Evolutionary conservation across 345 rosid genomes (phyloP), one percentile per base, ranked within the genome.

Genomic region (Acer campestre): DNA sequence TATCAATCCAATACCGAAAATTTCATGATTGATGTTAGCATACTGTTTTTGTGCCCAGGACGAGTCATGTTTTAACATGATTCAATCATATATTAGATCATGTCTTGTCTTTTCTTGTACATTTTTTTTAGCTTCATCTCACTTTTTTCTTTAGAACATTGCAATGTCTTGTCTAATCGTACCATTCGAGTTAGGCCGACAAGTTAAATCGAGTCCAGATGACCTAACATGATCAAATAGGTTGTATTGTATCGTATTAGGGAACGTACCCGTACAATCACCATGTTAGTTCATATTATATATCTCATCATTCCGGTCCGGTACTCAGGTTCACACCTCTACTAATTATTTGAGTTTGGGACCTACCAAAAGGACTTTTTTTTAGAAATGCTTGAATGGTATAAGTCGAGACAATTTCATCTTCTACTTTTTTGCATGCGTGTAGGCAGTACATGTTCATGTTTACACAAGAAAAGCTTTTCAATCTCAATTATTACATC

Each of bases 401-500:
- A 55, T 20, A 55, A 56, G 78, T 67, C 78, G 55, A 67, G 55
- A 10, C 65, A 55, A 66, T 16, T 11, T 75, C 9, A n/a, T 16
- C 23, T 22, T 38, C 7, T 67, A 40, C 20, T 65, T 16, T n/a
- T 7, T 38, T 29, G 53, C 71, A 65, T n/a, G 71, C 5, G 38
- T 29, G 46, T 18, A 63, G 68, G 46, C 69, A 6, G 55, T 74
- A 71, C 18, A 12, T 29, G n/a, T n/a, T 35, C 13, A 59, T 70
- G 63, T 44, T 31, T 25, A 48, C n/a, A 40, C 64, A 49, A 51
- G 22, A 75, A 42, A 75, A 75, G 49, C 55, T 38, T 66, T 63
- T 74, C 12, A 1, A 42, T 48, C 61, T 63, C 82, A 74, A 79
- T 74, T 81, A 69, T 65, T 74, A 0, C 7, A 42, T 42, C 10